Evolutionary conservation across 441 rosid genomes (phyloP), one percentile per base, ranked within the genome.

Genomic region (Pelargonium fulgidum): DNA sequence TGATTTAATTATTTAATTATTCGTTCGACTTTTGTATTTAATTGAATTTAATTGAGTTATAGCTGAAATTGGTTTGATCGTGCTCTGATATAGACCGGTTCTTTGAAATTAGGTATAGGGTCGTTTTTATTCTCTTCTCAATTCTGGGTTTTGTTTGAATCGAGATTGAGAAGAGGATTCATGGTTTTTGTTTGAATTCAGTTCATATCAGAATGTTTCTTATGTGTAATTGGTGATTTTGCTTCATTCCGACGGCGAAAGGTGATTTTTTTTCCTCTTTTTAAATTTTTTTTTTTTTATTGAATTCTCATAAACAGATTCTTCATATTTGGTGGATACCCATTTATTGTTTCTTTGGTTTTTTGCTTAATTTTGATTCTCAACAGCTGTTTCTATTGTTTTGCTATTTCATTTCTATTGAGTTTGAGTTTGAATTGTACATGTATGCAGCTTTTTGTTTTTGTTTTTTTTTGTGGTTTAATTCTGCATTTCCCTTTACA

Each of bases 131-230:
- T 54, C n/a, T 5, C 7, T 14, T 54, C 22, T 14, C 22, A 54
- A 54, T 54, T 54, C 22, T 54, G 61, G 61, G 61, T 54, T 54
- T 54, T 50, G 7, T 50, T 16, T 50, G 19, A 50, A 50, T 50
- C 17, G 58, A 50, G 17, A 4, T 50, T 4, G 12, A 50, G 19
- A 50, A 50, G 58, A 50, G 11, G 56, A 50, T 50, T n/a, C 16
- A 16, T 16, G 0, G 58, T n/a, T 50, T 17, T 50, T 13, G 58
- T 50, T 36, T 36, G 41, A 36, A 36, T 4, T 36, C 8, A 50
- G 17, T 50, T n/a, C 6, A 50, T 16, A 50, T 50, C 58, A 50
- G 7, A 50, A 13, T 50, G 58, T n/a, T 50, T n/a, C 17, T 3
- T 47, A 47, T 12, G 13, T n/a, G 58, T 50, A 0, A 4, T 5